A percentile compares a stretch with the other conserved stretches of the same genome.
phyloP scores from a whole-genome alignment of 2,329 filamentous ascomycete species.

The Aureobasidium lini region DNA sequence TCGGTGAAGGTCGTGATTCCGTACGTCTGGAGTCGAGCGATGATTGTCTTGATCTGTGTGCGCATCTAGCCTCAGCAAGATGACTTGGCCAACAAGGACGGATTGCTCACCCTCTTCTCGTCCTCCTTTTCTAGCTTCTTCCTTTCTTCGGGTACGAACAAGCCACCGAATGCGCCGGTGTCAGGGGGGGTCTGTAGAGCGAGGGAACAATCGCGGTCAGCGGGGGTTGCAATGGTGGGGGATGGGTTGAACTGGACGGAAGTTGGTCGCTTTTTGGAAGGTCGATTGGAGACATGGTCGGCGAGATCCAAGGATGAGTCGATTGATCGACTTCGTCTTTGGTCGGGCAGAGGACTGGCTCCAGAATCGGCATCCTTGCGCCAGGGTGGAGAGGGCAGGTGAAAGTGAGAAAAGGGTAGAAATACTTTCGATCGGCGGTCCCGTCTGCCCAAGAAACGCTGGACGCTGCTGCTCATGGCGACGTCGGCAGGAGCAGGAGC shows the following conservation, averaged over 20 bases:
- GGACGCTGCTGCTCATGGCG: constrained; percentile 37
- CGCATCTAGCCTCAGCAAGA: background rate
- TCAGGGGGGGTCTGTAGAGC: constrained; percentile 4
- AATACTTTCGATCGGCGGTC: constrained; percentile 32
- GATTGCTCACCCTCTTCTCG: constrained; percentile 39
- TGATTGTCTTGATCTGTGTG: constrained; percentile 43
- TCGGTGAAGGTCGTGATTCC: constrained; percentile 52
- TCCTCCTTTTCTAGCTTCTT: constrained; percentile 51
- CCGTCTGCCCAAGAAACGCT: constrained; percentile 60
- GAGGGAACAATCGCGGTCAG: background rate
- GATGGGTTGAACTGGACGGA: background rate
- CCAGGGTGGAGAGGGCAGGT: background rate
- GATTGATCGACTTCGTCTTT: background rate
- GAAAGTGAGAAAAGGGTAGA: background rate
- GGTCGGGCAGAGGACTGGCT: background rate
- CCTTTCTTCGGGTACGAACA: constrained; percentile 56
- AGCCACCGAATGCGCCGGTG: constrained; percentile 52
- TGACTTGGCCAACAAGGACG: background rate
- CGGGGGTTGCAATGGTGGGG: background rate
- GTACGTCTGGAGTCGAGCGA: constrained; percentile 43
- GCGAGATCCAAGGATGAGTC: background rate
- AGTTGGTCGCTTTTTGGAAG: background rate
- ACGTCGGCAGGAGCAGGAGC: background rate
- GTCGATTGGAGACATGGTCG: background rate
- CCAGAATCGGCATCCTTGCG: background rate